A percentile compares a stretch with the other conserved stretches of the same genome.
Conservation (phyloP, 1,284 basidiomycete genomes). For the Marasmius fiardii region DNA sequence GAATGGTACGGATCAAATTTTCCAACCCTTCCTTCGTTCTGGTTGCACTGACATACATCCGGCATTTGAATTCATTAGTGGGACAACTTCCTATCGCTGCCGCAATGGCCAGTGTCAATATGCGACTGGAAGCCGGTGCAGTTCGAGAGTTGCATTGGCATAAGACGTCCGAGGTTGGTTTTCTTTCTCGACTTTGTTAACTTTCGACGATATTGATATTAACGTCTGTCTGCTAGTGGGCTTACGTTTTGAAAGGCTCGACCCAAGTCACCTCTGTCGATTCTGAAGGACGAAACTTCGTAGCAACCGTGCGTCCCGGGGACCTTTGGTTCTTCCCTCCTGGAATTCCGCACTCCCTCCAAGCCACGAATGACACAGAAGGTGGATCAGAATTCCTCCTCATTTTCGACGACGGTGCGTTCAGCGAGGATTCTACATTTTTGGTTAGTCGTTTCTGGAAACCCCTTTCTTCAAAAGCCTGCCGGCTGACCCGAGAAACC, state of each 20-base stretch:
- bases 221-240: constrained; percentile 43
- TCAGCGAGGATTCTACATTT: constrained; percentile 70
- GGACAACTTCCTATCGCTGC: constrained; percentile 49
- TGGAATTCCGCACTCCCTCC: constrained; percentile 61
- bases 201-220: background rate
- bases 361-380: constrained; percentile 53
- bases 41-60: background rate
- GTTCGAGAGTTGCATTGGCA: constrained; percentile 77
- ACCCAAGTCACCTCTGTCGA: constrained; percentile 64
- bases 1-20: constrained; percentile 39
- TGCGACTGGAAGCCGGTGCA: constrained; percentile 64
- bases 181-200: background rate
- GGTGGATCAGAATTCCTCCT: constrained; percentile 70
- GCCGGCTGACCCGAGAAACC: constrained; percentile 8
- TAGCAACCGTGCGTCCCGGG: constrained; percentile 52
- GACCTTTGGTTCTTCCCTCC: constrained; percentile 68
- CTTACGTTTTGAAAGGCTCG: constrained; percentile 63
- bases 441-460: constrained; percentile 32
- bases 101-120: constrained; percentile 68
- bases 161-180: constrained; percentile 55
- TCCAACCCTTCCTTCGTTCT: background rate
- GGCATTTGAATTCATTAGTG: background rate
- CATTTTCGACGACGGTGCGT: constrained; percentile 63
- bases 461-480: background rate
- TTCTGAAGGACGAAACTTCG: constrained; percentile 57